phyloP scores from a whole-genome alignment of 2,329 filamentous ascomycete genomes.

The Knufia petricola region DNA sequence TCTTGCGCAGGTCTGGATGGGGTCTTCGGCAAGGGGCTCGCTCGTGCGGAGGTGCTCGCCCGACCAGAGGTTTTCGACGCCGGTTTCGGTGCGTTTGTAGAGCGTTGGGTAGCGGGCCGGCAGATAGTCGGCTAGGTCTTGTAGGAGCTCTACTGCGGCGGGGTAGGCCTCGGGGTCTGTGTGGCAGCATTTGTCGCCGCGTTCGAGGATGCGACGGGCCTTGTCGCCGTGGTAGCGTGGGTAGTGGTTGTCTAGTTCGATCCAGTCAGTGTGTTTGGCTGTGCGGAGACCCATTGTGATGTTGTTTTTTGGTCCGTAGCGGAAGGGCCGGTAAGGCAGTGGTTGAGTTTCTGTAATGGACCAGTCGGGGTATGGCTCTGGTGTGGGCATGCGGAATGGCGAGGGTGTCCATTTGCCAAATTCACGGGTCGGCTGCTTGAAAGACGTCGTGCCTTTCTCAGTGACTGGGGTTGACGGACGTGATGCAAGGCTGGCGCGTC shows the following conservation, averaged over 20 bases:
- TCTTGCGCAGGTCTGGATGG: constrained; percentile 64
- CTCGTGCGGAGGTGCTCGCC: constrained; percentile 62
- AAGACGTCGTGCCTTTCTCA: constrained; percentile 12
- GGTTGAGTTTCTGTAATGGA: constrained; percentile 59
- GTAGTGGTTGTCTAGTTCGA: constrained; percentile 72
- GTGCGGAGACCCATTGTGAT: constrained; percentile 68
- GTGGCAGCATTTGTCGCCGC: constrained; percentile 56
- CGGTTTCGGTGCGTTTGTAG: constrained; percentile 53
- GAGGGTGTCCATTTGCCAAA: constrained; percentile 47
- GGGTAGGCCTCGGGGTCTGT: constrained; percentile 62
- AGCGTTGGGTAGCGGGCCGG: constrained; percentile 65
- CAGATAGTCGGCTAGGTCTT: constrained; percentile 61
- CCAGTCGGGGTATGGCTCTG: constrained; percentile 58
- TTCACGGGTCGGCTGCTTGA: constrained; percentile 13
- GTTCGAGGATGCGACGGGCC: constrained; percentile 54
- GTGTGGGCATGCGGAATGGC: constrained; percentile 50
- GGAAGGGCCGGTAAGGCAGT: constrained; percentile 68
- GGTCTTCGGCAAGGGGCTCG: constrained; percentile 60
- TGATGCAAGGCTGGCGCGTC: background rate
- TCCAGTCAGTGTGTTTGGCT: constrained; percentile 60
- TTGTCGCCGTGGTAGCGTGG: constrained; percentile 65
- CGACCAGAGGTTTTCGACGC: constrained; percentile 62
- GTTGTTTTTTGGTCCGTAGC: constrained; percentile 66
- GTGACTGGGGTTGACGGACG: constrained; percentile 6
- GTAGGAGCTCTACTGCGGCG: constrained; percentile 64